A percentile compares a stretch with the other conserved stretches of the same genome.
These are phyloP conservation scores for Stentor roeselii DNA, from an alignment of 73 alveolate species.

Conservation along the genomic window DNA sequence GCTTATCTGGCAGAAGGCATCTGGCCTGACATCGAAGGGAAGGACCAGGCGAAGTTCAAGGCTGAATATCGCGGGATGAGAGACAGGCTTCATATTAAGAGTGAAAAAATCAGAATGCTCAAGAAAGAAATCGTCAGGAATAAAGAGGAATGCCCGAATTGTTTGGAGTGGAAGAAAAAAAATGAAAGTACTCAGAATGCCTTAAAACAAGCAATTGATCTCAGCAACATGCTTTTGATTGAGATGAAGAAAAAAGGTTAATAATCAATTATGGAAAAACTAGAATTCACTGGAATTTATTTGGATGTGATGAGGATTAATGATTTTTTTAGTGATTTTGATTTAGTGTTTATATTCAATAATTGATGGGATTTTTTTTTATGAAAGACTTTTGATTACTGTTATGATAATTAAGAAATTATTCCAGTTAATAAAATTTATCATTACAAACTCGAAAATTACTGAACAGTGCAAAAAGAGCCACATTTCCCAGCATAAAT, in stretches of 20 bases:
- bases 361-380: too few relatives aligned
- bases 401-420: too few relatives aligned
- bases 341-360: too few relatives aligned
- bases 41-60: background rate
- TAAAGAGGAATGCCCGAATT: background rate
- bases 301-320: too few relatives aligned
- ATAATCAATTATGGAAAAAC: too few relatives aligned
- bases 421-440: too few relatives aligned
- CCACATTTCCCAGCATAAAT: too few relatives aligned
- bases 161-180: background rate
- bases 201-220: background rate
- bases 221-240: background rate
- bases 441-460: too few relatives aligned
- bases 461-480: too few relatives aligned
- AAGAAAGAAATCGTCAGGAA: background rate
- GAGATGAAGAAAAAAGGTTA: background rate
- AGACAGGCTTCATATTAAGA: background rate
- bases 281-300: too few relatives aligned
- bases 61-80: background rate
- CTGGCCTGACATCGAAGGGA: background rate
- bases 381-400: too few relatives aligned
- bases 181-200: background rate
- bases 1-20: background rate
- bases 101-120: background rate
- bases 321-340: too few relatives aligned